Evolutionary conservation across 345 rosid genomes (phyloP), one percentile per base, ranked within the genome.

Genomic region (Brassica napus): DNA sequence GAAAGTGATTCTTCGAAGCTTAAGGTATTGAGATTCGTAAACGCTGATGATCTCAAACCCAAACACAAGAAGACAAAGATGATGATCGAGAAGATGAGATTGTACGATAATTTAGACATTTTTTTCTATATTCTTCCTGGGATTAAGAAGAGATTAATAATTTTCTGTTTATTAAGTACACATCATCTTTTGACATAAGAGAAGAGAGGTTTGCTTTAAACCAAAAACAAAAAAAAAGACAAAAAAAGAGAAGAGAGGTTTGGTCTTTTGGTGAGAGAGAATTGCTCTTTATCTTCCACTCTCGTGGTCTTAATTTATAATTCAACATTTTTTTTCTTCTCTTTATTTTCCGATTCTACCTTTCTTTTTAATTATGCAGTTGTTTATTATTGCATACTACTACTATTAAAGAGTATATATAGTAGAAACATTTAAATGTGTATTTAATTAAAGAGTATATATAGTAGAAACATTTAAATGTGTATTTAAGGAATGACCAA

Each of bases 1-100:
- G 81, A 65, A 85, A 87, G 91, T 11, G 92, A 94, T 67, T 92
- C 97, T 49, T 89, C 97, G 62, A 94, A 94, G 68, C 90, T 76
- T 74, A 91, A 81, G 75, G 86, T 77, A 71, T 89, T 74, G 76
- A 92, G 72, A 77, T 90, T 83, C 58, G 88, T 80, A 74, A 92
- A 89, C 14, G 83, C 80, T 65, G 14, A 79, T 61, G 77, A 64
- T 79, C 52, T 74, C 34, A 68, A 73, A 67, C 64, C 44, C 9
- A 75, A 37, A 69, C 60, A 5, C 14, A 81, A 8, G 32, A 60
- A 11, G 65, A 68, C 11, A 23, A 75, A 11, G 23, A 67, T 7
- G 49, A 35, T 12, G 63, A 73, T 8, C 24, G 58, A 68, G 68
- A 60, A 64, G 6, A 54, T 28, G 61, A 16, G 52, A 78, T 72